These are phyloP conservation scores for Cutaneotrichosporon cavernicola DNA, from an alignment of 1,284 basidiomycete species.

Conservation along the genomic window DNA sequence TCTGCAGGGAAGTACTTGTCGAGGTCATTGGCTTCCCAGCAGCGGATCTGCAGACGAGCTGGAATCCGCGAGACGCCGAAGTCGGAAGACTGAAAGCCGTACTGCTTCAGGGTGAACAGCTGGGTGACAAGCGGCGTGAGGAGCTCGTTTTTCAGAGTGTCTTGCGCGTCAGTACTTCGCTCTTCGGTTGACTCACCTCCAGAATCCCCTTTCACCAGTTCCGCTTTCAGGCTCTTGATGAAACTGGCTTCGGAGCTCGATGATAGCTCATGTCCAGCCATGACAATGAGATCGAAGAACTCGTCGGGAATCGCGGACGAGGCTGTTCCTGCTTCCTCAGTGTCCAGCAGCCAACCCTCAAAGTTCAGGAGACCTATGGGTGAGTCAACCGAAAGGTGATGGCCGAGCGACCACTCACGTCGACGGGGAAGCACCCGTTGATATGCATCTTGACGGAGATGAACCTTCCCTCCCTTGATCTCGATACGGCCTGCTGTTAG, in stretches of 20 bases:
- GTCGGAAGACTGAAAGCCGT: constrained; percentile 40
- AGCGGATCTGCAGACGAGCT: constrained; percentile 39
- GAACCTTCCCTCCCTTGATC: constrained; percentile 34
- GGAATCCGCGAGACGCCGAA: constrained; percentile 38
- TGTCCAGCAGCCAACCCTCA: constrained; percentile 36
- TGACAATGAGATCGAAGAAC: constrained; percentile 34
- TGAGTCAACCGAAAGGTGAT: neutral
- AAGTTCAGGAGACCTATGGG: constrained; percentile 31
- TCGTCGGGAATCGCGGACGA: constrained; percentile 37
- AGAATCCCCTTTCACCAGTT: constrained; percentile 23
- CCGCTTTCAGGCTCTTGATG: constrained; percentile 37
- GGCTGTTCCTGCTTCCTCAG: constrained; percentile 28
- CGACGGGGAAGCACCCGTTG: constrained; percentile 26
- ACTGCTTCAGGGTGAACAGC: constrained; percentile 39
- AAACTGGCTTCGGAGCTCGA: constrained; percentile 33
- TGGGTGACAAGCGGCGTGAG: constrained; percentile 31
- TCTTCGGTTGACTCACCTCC: constrained; percentile 20
- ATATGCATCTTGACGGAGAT: constrained; percentile 32
- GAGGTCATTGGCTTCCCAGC: constrained; percentile 44
- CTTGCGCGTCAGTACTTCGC: constrained; percentile 11
- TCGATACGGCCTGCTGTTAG: constrained; percentile 27
- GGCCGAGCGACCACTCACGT: constrained; percentile 25
- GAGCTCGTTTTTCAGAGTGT: constrained; percentile 28
- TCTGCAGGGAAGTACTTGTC: constrained; percentile 35
- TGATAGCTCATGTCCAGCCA: constrained; percentile 47